phyloP scores from a whole-genome alignment of 495 filamentous ascomycete genomes.

The Trichocladium antarcticum region DNA sequence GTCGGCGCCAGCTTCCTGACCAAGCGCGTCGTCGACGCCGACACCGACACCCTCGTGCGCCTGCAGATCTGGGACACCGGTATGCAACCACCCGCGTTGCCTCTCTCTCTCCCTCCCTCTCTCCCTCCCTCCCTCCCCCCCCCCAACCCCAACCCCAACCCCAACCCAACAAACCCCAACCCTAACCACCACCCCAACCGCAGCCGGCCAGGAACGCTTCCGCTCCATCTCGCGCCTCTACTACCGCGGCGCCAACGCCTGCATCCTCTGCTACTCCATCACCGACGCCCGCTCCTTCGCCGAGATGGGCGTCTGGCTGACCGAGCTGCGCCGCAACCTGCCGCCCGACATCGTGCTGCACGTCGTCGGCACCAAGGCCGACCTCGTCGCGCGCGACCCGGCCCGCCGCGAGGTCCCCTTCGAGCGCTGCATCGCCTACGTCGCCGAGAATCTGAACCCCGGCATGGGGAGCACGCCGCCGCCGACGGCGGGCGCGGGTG shows the following conservation, averaged over 20 bases:
- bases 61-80: constrained; percentile 86
- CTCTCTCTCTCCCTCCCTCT: not conserved
- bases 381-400: constrained; percentile 77
- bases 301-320: constrained; percentile 89
- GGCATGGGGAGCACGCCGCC: constrained; percentile 53
- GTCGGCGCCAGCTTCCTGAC: constrained; percentile 91
- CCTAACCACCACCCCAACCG: too few species aligned
- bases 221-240: constrained; percentile 87
- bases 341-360: constrained; percentile 74
- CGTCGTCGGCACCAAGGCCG: constrained; percentile 90
- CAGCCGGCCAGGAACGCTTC: constrained; percentile 88
- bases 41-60: constrained; percentile 66
- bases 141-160: too few species aligned
- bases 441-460: constrained; percentile 77
- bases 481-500: constrained; percentile 36
- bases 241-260: constrained; percentile 90
- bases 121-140: not conserved
- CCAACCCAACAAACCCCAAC: too few species aligned
- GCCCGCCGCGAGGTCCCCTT: constrained; percentile 70
- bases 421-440: constrained; percentile 87
- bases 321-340: constrained; percentile 63
- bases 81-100: constrained; percentile 12
- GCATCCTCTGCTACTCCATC: constrained; percentile 90
- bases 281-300: constrained; percentile 75
- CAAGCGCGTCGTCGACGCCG: constrained; percentile 77